These are phyloP conservation scores for Canna indica DNA, from an alignment of 176 grass and related monocot genomes.

Conservation along the genomic window DNA sequence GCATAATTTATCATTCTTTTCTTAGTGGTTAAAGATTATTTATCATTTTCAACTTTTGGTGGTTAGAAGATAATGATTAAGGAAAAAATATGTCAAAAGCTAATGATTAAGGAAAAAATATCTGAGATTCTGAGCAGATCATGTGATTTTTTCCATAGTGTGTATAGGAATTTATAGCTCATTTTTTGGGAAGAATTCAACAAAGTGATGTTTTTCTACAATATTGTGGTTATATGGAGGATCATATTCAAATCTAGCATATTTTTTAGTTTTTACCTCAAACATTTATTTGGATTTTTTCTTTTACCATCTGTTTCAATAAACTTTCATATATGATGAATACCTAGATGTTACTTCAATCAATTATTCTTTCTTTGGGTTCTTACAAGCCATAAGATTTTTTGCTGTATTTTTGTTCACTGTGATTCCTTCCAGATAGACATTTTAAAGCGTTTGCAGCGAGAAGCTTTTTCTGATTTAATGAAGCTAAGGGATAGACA, in stretches of 20 bases:
- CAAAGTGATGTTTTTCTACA: neutral
- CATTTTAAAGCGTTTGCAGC: conserved; percentile 35
- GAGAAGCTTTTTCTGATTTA: conserved; percentile 30
- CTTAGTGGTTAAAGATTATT: too few species aligned
- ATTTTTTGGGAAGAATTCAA: neutral
- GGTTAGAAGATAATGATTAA: neutral
- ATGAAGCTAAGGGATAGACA: conserved; percentile 38
- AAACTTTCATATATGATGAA: neutral
- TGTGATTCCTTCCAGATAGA: conserved; percentile 24
- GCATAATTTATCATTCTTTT: too few species aligned
- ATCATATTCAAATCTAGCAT: neutral
- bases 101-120: neutral
- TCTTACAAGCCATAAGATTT: neutral
- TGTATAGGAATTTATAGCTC: neutral
- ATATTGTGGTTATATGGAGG: too few species aligned
- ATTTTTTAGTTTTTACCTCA: neutral
- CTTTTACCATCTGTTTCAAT: neutral
- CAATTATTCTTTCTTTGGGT: neutral
- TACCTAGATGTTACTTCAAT: neutral
- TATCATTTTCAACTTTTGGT: neutral
- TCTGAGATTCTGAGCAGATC: neutral
- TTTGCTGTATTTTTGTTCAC: neutral
- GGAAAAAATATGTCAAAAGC: neutral
- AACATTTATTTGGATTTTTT: neutral
- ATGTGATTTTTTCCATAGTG: neutral